Evolutionary conservation across 768 basidiomycete species (phyloP).

Genomic region (Lentinula lateritia): DNA sequence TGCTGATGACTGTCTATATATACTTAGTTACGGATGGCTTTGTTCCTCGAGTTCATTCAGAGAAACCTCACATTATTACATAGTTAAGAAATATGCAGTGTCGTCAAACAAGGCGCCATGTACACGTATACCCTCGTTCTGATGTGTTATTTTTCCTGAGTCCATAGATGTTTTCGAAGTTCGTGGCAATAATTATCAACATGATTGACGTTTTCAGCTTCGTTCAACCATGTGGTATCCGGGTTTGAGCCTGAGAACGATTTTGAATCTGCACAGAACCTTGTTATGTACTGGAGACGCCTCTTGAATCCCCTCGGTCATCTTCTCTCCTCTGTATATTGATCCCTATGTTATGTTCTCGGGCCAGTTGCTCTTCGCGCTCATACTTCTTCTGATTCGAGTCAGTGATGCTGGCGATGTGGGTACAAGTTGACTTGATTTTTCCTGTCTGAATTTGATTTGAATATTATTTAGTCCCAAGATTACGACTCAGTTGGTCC

Average conservation of each 20-base stretch:
- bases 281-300: not conserved
- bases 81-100: too few relatives aligned
- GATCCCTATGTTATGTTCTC: not conserved
- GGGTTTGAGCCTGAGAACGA: conserved; percentile 1
- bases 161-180: too few relatives aligned
- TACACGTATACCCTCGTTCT: too few relatives aligned
- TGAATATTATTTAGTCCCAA: not conserved
- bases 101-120: too few relatives aligned
- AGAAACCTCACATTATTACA: too few relatives aligned
- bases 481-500: not conserved
- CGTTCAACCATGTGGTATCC: not conserved
- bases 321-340: not conserved
- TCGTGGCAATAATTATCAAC: not conserved
- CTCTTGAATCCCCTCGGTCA: not conserved
- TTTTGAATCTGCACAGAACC: not conserved
- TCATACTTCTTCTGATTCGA: not conserved
- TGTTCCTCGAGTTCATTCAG: too few relatives aligned
- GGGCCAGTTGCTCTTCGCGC: not conserved
- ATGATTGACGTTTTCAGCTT: not conserved
- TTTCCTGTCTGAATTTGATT: not conserved
- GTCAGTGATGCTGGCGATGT: not conserved
- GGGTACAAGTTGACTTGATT: not conserved
- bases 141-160: too few relatives aligned
- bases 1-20: too few relatives aligned
- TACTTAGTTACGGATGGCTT: too few relatives aligned